Conservation (phyloP, 768 basidiomycete species). For the Pholiota microspora region DNA sequence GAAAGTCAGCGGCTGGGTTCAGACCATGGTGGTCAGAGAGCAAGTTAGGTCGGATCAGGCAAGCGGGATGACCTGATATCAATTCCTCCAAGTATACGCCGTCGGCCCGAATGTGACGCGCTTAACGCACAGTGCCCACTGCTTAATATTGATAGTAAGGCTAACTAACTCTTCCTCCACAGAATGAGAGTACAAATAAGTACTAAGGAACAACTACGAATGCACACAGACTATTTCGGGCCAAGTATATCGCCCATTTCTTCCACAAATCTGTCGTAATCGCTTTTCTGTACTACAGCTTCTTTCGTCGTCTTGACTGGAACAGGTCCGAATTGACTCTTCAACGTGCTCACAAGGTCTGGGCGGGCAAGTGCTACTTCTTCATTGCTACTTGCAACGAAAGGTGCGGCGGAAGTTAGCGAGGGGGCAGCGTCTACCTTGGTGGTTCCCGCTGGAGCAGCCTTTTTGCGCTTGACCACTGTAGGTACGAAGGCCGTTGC, state of each 20-base stretch:
- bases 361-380: slow-evolving; percentile 46
- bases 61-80: neutral
- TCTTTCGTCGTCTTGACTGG: slow-evolving; percentile 24
- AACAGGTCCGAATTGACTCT: slow-evolving; percentile 53
- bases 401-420: slow-evolving; percentile 29
- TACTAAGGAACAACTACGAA: neutral
- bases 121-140: too few relatives aligned
- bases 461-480: slow-evolving; percentile 74
- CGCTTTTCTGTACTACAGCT: slow-evolving; percentile 54
- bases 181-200: too few relatives aligned
- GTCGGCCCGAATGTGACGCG: too few relatives aligned
- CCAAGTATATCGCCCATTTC: slow-evolving; percentile 70
- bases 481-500: slow-evolving; percentile 89
- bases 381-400: slow-evolving; percentile 26
- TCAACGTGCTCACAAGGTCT: slow-evolving; percentile 63
- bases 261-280: slow-evolving; percentile 75
- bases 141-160: too few relatives aligned
- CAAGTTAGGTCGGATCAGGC: neutral
- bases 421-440: slow-evolving; percentile 68
- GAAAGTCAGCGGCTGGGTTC: neutral
- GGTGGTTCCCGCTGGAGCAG: slow-evolving; percentile 29
- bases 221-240: slow-evolving; percentile 14
- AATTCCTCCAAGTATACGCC: too few relatives aligned
- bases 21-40: neutral
- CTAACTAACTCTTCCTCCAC: too few relatives aligned